These are phyloP conservation scores for Setomelanomma holmii DNA, from an alignment of 2,329 filamentous ascomycete species.

Conservation along the genomic window DNA sequence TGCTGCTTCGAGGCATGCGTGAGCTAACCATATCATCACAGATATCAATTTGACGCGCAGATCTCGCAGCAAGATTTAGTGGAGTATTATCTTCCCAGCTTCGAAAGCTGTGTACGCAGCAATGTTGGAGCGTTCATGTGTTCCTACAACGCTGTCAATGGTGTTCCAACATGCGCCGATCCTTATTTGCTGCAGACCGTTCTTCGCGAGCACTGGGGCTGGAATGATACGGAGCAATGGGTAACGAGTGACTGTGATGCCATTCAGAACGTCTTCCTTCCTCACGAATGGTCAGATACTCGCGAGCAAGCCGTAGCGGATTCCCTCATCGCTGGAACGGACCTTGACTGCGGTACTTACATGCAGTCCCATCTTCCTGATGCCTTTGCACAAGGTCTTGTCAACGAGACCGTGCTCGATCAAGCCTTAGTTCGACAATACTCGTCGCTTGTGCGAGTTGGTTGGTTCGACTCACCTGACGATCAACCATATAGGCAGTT, in stretches of 20 bases:
- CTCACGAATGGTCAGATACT: constrained; percentile 49
- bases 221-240: constrained; percentile 66
- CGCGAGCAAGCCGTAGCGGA: constrained; percentile 36
- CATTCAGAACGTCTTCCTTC: constrained; percentile 64
- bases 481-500: constrained; percentile 34
- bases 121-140: constrained; percentile 63
- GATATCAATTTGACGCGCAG: constrained; percentile 63
- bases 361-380: constrained; percentile 30
- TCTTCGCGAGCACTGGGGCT: constrained; percentile 70
- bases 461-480: constrained; percentile 51
- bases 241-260: constrained; percentile 72
- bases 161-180: constrained; percentile 69
- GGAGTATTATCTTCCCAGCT: constrained; percentile 73
- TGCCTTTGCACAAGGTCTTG: constrained; percentile 24
- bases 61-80: constrained; percentile 68
- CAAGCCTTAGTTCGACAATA: constrained; percentile 62
- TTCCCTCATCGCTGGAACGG: constrained; percentile 36
- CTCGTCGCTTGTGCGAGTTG: constrained; percentile 61
- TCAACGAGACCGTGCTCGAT: constrained; percentile 57
- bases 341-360: constrained; percentile 31
- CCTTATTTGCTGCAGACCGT: constrained; percentile 68
- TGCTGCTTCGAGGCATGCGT: background rate
- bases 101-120: constrained; percentile 60
- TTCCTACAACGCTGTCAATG: constrained; percentile 69
- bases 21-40: background rate